Conservation (phyloP, 2,329 filamentous ascomycete species). For the Venturia asperata region DNA sequence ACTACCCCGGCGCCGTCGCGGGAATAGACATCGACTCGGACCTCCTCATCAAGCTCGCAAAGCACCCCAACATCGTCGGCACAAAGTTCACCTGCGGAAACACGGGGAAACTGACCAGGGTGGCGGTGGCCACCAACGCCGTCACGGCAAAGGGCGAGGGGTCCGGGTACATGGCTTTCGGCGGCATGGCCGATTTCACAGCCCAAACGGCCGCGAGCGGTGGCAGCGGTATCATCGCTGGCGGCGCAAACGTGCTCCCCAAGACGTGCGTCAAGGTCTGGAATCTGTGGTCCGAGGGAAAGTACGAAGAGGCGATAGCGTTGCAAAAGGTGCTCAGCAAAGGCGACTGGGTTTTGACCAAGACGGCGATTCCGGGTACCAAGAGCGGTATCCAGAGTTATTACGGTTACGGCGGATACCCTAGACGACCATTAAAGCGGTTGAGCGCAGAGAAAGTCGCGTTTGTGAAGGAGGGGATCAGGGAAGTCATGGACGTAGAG, state of each 20-base stretch:
- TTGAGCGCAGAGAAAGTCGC: slow-evolving; percentile 51
- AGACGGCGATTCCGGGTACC: slow-evolving; percentile 76
- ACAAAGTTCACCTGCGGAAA: slow-evolving; percentile 91
- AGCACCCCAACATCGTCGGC: slow-evolving; percentile 77
- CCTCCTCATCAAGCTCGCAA: slow-evolving; percentile 68
- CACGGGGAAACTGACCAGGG: slow-evolving; percentile 80
- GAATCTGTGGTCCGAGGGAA: slow-evolving; percentile 66
- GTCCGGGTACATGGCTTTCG: slow-evolving; percentile 70
- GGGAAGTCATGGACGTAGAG: slow-evolving; percentile 61
- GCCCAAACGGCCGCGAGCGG: slow-evolving; percentile 72
- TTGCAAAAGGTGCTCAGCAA: slow-evolving; percentile 71
- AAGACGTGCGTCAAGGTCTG: slow-evolving; percentile 73
- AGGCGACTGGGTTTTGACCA: slow-evolving; percentile 77
- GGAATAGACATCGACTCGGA: slow-evolving; percentile 89
- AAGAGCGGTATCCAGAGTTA: slow-evolving; percentile 76
- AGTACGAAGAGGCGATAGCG: slow-evolving; percentile 65
- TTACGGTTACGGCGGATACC: slow-evolving; percentile 73
- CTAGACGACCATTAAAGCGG: slow-evolving; percentile 64
- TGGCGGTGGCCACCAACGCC: slow-evolving; percentile 65
- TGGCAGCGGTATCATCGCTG: slow-evolving; percentile 77
- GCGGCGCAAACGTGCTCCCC: slow-evolving; percentile 77
- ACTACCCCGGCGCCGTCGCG: slow-evolving; percentile 80
- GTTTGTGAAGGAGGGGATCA: slow-evolving; percentile 35
- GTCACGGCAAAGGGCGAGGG: slow-evolving; percentile 51
- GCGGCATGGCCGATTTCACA: slow-evolving; percentile 82